Evolutionary conservation across 1,139 yeast genomes (phyloP).

Genomic region (Candida tunisiensis): DNA sequence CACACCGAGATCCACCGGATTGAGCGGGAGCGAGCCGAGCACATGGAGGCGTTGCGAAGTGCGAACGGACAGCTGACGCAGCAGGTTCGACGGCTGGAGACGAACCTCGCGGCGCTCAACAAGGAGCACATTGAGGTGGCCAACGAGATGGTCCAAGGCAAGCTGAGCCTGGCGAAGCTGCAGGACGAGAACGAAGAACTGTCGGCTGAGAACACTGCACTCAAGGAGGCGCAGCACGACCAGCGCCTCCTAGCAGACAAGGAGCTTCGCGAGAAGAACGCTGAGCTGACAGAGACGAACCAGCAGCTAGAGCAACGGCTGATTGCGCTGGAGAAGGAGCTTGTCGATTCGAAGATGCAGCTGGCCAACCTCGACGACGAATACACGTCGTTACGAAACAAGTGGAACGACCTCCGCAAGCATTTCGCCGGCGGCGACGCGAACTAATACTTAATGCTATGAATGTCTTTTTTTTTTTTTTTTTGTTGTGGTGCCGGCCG

Average conservation of each 20-base stretch:
- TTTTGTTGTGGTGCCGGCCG: no score
- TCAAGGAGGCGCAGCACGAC: slow-evolving; percentile 20
- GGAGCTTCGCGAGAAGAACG: slow-evolving; percentile 34
- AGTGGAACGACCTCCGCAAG: no score
- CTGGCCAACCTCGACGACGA: no score
- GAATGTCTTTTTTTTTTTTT: no score
- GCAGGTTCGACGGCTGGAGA: slow-evolving; percentile 60
- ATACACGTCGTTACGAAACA: no score
- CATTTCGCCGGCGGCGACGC: no score
- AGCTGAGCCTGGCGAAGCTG: slow-evolving; percentile 47
- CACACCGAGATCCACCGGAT: slow-evolving; percentile 53
- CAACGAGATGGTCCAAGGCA: slow-evolving; percentile 52
- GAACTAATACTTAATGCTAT: no score
- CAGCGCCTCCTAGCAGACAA: slow-evolving; percentile 21
- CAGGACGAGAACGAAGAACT: slow-evolving; percentile 47
- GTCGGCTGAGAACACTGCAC: slow-evolving; percentile 32
- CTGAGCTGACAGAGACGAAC: slow-evolving; percentile 19
- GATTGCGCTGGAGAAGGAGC: slow-evolving; percentile 16
- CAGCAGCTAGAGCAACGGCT: slow-evolving; percentile 16
- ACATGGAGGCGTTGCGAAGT: slow-evolving; percentile 45
- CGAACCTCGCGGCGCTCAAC: slow-evolving; percentile 48
- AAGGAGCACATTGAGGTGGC: slow-evolving; percentile 68
- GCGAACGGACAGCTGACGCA: slow-evolving; percentile 60
- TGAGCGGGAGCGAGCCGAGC: slow-evolving; percentile 53
- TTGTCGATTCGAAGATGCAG: slow-evolving; percentile 15